Evolutionary conservation across 257 asterid genomes (phyloP).

Genomic region (Solanum pimpinellifolium): DNA sequence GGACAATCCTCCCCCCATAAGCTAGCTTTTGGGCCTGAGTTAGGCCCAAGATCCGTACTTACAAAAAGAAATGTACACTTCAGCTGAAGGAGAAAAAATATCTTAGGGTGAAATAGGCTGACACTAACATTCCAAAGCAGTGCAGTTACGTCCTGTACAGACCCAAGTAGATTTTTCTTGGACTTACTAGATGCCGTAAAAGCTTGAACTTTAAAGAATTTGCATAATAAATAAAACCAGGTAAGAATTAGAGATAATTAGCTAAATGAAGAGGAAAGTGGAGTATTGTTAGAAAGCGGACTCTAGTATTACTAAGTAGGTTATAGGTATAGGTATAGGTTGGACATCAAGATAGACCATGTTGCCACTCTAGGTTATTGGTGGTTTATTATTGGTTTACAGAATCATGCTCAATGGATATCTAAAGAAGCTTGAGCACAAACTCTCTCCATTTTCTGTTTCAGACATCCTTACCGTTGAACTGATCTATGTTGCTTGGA

Average conservation of each 20-base stretch:
- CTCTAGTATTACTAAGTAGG: not conserved
- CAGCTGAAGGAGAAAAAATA: not conserved
- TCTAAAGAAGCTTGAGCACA: not conserved
- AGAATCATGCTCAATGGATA: not conserved
- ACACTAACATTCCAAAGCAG: not conserved
- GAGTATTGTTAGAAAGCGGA: not conserved
- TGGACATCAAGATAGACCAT: not conserved
- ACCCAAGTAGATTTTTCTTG: not conserved
- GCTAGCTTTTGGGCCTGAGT: not conserved
- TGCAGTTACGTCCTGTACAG: not conserved
- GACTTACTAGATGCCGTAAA: not conserved
- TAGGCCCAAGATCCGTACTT: not conserved
- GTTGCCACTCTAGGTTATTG: not conserved
- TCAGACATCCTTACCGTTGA: not conserved
- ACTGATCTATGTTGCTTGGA: not conserved
- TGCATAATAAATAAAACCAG: not conserved
- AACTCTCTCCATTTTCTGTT: not conserved
- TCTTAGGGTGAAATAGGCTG: not conserved
- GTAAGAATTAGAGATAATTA: not conserved
- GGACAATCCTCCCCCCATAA: not conserved
- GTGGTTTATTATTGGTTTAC: not conserved
- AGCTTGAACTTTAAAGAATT: not conserved
- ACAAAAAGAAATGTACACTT: not conserved
- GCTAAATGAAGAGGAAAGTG: not conserved
- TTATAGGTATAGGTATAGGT: not conserved